A percentile compares a stretch with the other conserved stretches of the same genome.
Evolutionary conservation across 108 stramenopile species (phyloP).

Genomic region (Cylindrotheca fusiformis): DNA sequence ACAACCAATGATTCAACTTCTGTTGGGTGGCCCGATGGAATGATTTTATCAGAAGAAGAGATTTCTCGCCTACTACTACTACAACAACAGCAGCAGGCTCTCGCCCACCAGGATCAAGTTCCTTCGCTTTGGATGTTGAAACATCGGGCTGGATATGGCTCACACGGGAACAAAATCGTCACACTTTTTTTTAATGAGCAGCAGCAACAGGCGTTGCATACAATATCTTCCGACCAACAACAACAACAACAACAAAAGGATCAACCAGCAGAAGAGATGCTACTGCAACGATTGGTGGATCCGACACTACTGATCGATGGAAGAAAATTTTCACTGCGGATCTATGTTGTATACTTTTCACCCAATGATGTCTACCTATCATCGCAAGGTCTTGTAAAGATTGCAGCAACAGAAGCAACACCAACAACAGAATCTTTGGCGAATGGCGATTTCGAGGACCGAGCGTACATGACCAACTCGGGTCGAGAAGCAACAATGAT

Average conservation of each 20-base stretch:
- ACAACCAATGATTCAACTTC: background rate
- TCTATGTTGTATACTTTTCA: constrained; percentile 65
- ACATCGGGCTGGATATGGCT: constrained; percentile 71
- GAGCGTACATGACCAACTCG: constrained; percentile 74
- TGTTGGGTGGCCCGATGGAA: constrained; percentile 41
- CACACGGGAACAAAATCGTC: constrained; percentile 71
- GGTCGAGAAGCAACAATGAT: constrained; percentile 49
- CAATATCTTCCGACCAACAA: background rate
- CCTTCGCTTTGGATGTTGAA: constrained; percentile 53
- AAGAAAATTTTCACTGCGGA: constrained; percentile 67
- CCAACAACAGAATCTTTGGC: too few relatives aligned
- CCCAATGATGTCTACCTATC: constrained; percentile 44
- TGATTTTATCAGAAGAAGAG: constrained; percentile 31
- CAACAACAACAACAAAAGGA: background rate
- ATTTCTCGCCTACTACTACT: background rate
- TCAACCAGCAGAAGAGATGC: constrained; percentile 28
- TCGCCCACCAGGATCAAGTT: background rate
- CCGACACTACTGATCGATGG: constrained; percentile 45
- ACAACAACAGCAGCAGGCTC: background rate
- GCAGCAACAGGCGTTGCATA: background rate
- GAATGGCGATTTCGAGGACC: constrained; percentile 15
- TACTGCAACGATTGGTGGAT: constrained; percentile 68
- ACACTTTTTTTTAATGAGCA: constrained; percentile 32
- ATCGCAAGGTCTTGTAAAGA: constrained; percentile 58
- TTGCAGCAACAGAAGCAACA: constrained; percentile 33